Conservation (phyloP, 306 rosid species). For the Cucurbita argyrosperma region DNA sequence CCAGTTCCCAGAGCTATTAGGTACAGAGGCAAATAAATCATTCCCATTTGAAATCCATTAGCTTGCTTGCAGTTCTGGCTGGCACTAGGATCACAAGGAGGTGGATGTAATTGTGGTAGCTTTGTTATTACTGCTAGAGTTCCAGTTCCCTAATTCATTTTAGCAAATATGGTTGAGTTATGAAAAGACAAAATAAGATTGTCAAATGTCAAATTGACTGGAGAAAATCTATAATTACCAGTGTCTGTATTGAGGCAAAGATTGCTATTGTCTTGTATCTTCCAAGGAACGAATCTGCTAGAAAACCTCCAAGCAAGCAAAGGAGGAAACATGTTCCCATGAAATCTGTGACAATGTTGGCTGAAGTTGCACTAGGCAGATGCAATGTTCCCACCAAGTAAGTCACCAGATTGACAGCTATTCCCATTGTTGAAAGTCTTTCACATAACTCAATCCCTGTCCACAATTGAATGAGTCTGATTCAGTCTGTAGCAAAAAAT, state of each 20-base stretch:
- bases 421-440: slow-evolving; percentile 95
- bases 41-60: slow-evolving; percentile 64
- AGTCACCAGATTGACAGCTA: slow-evolving; percentile 83
- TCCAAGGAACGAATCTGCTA: slow-evolving; percentile 88
- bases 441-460: slow-evolving; percentile 69
- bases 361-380: slow-evolving; percentile 80
- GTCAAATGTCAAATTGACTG: not conserved
- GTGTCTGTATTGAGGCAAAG: slow-evolving; percentile 53
- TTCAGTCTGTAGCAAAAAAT: not conserved
- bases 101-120: slow-evolving; percentile 57
- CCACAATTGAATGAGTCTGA: not conserved
- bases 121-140: slow-evolving; percentile 56
- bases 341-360: slow-evolving; percentile 84
- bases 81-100: slow-evolving; percentile 32
- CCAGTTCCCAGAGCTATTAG: slow-evolving; percentile 75
- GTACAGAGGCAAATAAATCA: slow-evolving; percentile 52
- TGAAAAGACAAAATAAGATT: not conserved
- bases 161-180: not conserved
- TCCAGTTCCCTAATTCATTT: slow-evolving; percentile 43
- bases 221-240: slow-evolving; percentile 21
- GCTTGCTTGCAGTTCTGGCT: slow-evolving; percentile 40
- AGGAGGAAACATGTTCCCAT: slow-evolving; percentile 73
- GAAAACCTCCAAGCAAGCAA: slow-evolving; percentile 83
- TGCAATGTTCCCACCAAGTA: slow-evolving; percentile 72
- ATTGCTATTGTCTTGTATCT: slow-evolving; percentile 67